A percentile compares a stretch with the other conserved stretches of the same genome.
phyloP scores from a whole-genome alignment of 164 flowering plant species.

The Tetracentron sinense region DNA sequence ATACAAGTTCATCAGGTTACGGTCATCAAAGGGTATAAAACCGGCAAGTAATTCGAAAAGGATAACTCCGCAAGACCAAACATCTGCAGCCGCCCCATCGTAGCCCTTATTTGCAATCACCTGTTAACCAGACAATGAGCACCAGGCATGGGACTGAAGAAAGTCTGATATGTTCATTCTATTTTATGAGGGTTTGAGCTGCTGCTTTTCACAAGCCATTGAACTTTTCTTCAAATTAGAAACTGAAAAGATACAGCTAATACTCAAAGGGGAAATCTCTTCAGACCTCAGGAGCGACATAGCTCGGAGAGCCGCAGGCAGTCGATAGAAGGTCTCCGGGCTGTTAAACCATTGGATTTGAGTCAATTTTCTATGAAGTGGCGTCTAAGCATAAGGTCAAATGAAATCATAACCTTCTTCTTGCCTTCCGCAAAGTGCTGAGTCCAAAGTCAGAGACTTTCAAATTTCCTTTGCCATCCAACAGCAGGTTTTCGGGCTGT shows the following conservation, averaged over 20 bases:
- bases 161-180: background rate
- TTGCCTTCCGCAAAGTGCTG: slow-evolving; percentile 58
- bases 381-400: background rate
- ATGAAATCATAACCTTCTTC: background rate
- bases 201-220: background rate
- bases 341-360: slow-evolving; percentile 27
- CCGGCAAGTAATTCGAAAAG: slow-evolving; percentile 68
- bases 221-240: background rate
- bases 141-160: slow-evolving; percentile 8
- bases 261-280: background rate
- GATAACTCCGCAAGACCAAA: slow-evolving; percentile 83
- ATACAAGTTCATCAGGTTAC: slow-evolving; percentile 46
- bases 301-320: slow-evolving; percentile 77
- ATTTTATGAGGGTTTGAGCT: background rate
- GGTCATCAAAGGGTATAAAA: slow-evolving; percentile 66
- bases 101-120: slow-evolving; percentile 45
- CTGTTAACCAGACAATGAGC: slow-evolving; percentile 27
- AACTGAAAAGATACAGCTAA: background rate
- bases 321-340: slow-evolving; percentile 54
- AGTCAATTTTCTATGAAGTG: background rate
- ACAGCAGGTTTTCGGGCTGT: slow-evolving; percentile 85
- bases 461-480: slow-evolving; percentile 65
- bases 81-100: slow-evolving; percentile 65
- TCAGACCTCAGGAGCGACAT: slow-evolving; percentile 78
- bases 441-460: slow-evolving; percentile 88